Evolutionary conservation across 2,329 filamentous ascomycete genomes (phyloP).

Genomic region (Chaetoscypha palmicola): DNA sequence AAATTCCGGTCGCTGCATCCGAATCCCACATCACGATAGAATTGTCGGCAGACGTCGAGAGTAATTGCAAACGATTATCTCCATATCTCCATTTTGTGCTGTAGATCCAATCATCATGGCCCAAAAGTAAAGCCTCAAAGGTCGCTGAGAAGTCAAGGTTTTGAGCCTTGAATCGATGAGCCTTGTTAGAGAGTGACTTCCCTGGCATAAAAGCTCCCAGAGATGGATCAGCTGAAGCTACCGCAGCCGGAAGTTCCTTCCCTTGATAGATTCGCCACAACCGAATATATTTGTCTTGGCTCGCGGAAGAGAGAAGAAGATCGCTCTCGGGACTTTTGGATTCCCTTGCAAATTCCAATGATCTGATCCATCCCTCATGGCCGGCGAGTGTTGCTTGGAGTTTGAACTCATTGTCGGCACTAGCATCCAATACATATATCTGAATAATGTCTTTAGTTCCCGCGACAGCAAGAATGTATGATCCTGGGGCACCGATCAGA

Average conservation of each 20-base stretch:
- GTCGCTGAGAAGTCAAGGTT: conserved; percentile 67
- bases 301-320: conserved; percentile 80
- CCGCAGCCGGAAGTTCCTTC: conserved; percentile 52
- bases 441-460: conserved; percentile 81
- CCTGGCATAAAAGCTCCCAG: conserved; percentile 54
- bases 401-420: conserved; percentile 47
- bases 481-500: conserved; percentile 44
- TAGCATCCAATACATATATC: conserved; percentile 56
- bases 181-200: conserved; percentile 80
- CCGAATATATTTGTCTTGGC: conserved; percentile 94
- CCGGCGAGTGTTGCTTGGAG: conserved; percentile 73
- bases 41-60: conserved; percentile 92
- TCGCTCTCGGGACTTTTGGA: conserved; percentile 50
- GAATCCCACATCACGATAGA: conserved; percentile 90
- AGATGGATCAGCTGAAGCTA: conserved; percentile 48
- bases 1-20: conserved; percentile 77
- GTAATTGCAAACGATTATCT: conserved; percentile 53
- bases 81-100: conserved; percentile 48
- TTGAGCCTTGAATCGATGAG: conserved; percentile 62
- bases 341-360: conserved; percentile 70
- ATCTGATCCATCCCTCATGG: conserved; percentile 92
- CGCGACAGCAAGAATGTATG: conserved; percentile 69
- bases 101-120: conserved; percentile 98
- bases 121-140: conserved; percentile 87
- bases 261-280: conserved; percentile 81